Evolutionary conservation across 768 basidiomycete genomes (phyloP).

Genomic region (Hericium coralloides): DNA sequence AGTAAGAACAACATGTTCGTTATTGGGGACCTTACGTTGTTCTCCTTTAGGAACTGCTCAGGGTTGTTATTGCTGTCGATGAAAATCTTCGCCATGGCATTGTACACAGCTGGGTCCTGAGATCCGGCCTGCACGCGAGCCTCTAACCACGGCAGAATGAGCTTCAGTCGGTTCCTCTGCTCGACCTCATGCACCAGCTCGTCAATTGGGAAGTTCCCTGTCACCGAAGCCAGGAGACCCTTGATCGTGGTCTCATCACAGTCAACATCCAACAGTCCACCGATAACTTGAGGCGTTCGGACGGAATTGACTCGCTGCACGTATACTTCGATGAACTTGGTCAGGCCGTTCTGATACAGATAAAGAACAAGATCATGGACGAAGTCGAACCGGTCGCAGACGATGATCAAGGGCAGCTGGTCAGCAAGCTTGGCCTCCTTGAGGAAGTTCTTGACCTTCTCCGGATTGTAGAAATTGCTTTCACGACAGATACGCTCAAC

Average conservation of each 20-base stretch:
- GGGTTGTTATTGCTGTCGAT: slow-evolving; percentile 99
- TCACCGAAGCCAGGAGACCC: slow-evolving; percentile 84
- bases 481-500: slow-evolving; percentile 98
- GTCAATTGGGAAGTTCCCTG: slow-evolving; percentile 95
- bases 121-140: slow-evolving; percentile 87
- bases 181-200: slow-evolving; percentile 98
- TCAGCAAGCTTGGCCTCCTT: slow-evolving; percentile 96
- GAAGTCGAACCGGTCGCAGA: slow-evolving; percentile 99
- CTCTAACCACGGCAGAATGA: slow-evolving; percentile 97
- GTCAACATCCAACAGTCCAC: slow-evolving; percentile 94
- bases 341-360: slow-evolving; percentile 94
- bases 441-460: slow-evolving; percentile 99
- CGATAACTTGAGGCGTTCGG: slow-evolving; percentile 93
- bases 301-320: slow-evolving; percentile 97
- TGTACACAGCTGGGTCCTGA: slow-evolving; percentile 91
- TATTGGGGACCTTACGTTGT: slow-evolving; percentile 59
- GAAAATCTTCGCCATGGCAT: slow-evolving; percentile 96
- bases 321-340: slow-evolving; percentile 99
- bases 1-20: slow-evolving; percentile 2
- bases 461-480: slow-evolving; percentile 95
- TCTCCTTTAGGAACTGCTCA: slow-evolving; percentile 96
- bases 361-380: slow-evolving; percentile 98
- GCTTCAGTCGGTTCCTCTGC: slow-evolving; percentile 88
- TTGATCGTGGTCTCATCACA: slow-evolving; percentile 97
- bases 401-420: slow-evolving; percentile 97